Evolutionary conservation across 257 asterid genomes (phyloP).

Genomic region (Paraleonurus japonicus): DNA sequence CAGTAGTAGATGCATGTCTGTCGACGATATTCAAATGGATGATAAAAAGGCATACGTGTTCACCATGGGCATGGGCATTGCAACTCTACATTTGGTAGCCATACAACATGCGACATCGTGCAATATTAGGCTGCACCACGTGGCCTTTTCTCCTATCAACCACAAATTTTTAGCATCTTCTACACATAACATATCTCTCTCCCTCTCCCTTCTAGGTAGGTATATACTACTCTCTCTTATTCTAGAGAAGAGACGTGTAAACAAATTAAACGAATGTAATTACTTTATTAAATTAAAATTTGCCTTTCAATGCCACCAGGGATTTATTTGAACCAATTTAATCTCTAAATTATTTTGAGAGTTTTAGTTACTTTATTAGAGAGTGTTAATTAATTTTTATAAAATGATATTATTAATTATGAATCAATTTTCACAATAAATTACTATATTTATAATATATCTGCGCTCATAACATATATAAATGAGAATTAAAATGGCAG

Average conservation of each 20-base stretch:
- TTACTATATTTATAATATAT: too few relatives aligned
- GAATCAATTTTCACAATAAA: too few relatives aligned
- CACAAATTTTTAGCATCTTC: conserved; percentile 25
- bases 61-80: not conserved
- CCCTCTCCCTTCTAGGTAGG: not conserved
- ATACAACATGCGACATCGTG: conserved; percentile 29
- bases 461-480: too few relatives aligned
- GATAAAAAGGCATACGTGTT: not conserved
- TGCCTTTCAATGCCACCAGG: not conserved
- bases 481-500: too few relatives aligned
- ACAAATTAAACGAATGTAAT: not conserved
- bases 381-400: too few relatives aligned
- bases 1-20: too few relatives aligned
- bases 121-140: conserved; percentile 23
- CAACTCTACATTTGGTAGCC: conserved; percentile 4
- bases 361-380: too few relatives aligned
- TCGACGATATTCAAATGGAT: too few relatives aligned
- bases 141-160: conserved; percentile 17
- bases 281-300: not conserved
- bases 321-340: not conserved
- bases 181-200: not conserved
- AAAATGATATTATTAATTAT: too few relatives aligned
- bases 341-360: too few relatives aligned
- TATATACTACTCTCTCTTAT: not conserved
- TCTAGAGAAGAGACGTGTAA: conserved; percentile 22